Evolutionary conservation across 2,329 filamentous ascomycete genomes (phyloP), one percentile per base, ranked within the genome.

Genomic region (Bipolaris bicolor): DNA sequence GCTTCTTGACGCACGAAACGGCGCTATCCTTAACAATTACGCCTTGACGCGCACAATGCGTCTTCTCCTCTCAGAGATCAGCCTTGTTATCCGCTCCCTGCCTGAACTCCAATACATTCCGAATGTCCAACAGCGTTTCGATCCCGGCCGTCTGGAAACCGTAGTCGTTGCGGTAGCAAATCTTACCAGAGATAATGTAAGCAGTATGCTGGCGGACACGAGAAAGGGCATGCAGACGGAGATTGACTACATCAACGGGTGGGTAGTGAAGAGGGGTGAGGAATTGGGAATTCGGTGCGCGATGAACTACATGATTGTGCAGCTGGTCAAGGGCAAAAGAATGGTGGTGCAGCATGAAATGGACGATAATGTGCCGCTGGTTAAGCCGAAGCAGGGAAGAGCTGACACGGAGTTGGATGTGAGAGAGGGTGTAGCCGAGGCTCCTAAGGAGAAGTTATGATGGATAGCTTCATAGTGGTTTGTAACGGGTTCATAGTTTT

Each of bases 191-290:
- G 77, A 83, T 53, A 86, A 87, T 49, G 79, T 82, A 5, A 90
- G 86, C 67, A 83, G 81, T 18, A 92, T 96, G 86, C 79, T 90
- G 5, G 82, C 84, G 51, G 86, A 89, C 67, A 80, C 93, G 11
- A 78, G 85, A 10, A 74, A 77, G 1, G 89, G 90, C 1, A 55
- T 70, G 11, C 77, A 81, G 56, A 92, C 91, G 0, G 92, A 97
- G 68, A 85, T 97, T 39, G 86, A 93, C 44, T 96, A 89, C 69
- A 84, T 94, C 65, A 97, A 96, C 73, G 94, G 93, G 0, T 99
- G 94, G 78, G 89, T 99, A 58, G 82, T 96, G 31, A 83, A 81
- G 49, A 84, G 89, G 39, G 95, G 90, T 0, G 83, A 85, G 66
- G 85, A 90, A 71, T 68, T 93, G 58, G 90, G 91, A 1, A 80